Conservation (phyloP, 306 rosid species). For the Calophaca sinica region DNA sequence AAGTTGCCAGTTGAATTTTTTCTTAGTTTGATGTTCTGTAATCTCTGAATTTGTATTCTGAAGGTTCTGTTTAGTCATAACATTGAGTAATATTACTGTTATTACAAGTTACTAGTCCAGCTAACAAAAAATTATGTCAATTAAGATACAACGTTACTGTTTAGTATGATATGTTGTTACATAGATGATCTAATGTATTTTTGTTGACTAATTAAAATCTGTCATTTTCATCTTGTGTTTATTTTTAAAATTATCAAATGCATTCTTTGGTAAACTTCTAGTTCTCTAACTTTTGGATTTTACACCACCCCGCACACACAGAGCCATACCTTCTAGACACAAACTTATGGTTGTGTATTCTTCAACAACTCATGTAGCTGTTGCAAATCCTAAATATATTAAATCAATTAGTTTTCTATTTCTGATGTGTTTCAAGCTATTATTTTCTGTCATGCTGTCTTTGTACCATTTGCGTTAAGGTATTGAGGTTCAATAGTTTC, state of each 20-base stretch:
- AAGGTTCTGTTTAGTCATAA: slow-evolving; percentile 28
- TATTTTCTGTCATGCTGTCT: slow-evolving; percentile 17
- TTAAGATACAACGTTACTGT: slow-evolving; percentile 4
- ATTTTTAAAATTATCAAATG: slow-evolving; percentile 21
- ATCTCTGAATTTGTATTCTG: background rate
- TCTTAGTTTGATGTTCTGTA: slow-evolving; percentile 40
- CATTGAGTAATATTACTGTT: slow-evolving; percentile 12
- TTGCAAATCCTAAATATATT: background rate
- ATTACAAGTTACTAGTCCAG: background rate
- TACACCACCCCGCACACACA: background rate
- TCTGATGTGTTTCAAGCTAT: background rate
- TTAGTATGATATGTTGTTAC: slow-evolving; percentile 21
- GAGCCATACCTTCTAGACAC: background rate
- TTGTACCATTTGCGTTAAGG: slow-evolving; percentile 14
- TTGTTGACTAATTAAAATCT: background rate
- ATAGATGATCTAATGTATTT: background rate
- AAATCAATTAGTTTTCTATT: slow-evolving; percentile 8
- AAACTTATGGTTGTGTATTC: slow-evolving; percentile 25
- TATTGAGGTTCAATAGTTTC: slow-evolving; percentile 27
- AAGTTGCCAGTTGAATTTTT: slow-evolving; percentile 40
- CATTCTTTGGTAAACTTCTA: slow-evolving; percentile 13
- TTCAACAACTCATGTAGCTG: background rate
- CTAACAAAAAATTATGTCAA: background rate
- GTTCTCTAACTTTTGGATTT: slow-evolving; percentile 28
- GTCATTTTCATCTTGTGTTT: slow-evolving; percentile 18